Base-by-base conservation (phyloP, 805 yeast genomes). In the Kazachstania psychrophila region DNA sequence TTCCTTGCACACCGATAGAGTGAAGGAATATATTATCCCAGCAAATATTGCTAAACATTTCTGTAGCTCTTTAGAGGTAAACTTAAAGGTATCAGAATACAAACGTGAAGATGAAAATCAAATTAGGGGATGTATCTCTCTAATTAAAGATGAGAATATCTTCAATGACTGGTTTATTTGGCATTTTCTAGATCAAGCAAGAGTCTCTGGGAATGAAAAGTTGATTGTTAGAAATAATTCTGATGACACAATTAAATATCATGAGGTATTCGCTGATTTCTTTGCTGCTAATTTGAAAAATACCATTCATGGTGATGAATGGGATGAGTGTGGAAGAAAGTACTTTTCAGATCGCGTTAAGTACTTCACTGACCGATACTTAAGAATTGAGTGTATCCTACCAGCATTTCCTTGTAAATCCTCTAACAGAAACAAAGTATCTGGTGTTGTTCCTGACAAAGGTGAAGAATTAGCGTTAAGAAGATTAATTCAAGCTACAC, bases 321-420 rank as follows among this genome's bases (percentile, higher is more conserved):
- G 80, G 80, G 60, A 60, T 9, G 43, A 47, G 6, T 64, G 63
- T 7, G 78, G 79, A 2, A 56, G 64, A 31, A 62, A 50, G 0
- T 57, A 60, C 29, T 75, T 75, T 44, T 50, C 63, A 8, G 54
- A 60, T 19, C 63, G 61, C 36, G 65, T 68, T 5, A 58, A 60
- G 20, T 72, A 67, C 48, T 75, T 71, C 48, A 72, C 76, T 17
- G 61, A 68, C 28, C 63, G 75, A 49, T 58, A 62, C 43, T 37
- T 65, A 22, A 65, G 64, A 27, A 64, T 75, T 42, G 76, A 74
- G 51, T 72, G 75, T 11, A 76, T 74, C 7, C 57, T 75, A 34
- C 81, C 81, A 5, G 81, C 81, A 0, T 75, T 75, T 42, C 81
- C 81, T 8, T 75, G 80, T 47, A 75, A 75, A 49, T 71, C 79